Percentiles rank a stretch among this genome's conserved stretches.
Conservation (phyloP, 1,284 basidiomycete genomes). For the Anthracocystis walkeri region DNA sequence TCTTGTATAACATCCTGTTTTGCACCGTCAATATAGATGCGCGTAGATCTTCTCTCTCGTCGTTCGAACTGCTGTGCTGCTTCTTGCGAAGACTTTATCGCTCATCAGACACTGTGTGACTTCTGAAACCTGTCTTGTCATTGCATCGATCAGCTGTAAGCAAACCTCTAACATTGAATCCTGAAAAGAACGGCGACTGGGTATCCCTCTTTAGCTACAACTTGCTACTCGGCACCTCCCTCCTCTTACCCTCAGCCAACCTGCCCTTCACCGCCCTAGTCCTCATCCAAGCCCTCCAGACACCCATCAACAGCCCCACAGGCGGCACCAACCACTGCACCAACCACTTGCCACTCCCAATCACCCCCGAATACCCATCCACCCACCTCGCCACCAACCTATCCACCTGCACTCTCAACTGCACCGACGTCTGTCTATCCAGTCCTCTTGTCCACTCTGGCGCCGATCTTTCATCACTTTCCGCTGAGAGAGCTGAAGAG, state of each 20-base stretch:
- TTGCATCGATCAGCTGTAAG: too few species aligned
- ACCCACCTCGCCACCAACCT: conserved; percentile 75
- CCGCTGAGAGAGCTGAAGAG: conserved; percentile 75
- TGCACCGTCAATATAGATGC: too few species aligned
- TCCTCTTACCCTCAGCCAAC: conserved; percentile 18
- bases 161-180: not conserved
- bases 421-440: conserved; percentile 31
- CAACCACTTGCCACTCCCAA: conserved; percentile 78
- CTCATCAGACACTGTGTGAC: too few species aligned
- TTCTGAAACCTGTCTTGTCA: too few species aligned
- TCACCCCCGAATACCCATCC: conserved; percentile 70
- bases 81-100: too few species aligned
- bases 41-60: too few species aligned
- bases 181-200: not conserved
- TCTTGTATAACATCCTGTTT: not conserved
- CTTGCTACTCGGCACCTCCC: conserved; percentile 28
- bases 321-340: conserved; percentile 85
- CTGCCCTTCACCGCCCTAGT: conserved; percentile 29
- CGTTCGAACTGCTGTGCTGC: too few species aligned
- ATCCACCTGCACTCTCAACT: conserved; percentile 76
- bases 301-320: conserved; percentile 73
- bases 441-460: conserved; percentile 26
- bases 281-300: conserved; percentile 50
- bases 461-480: conserved; percentile 4
- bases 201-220: conserved; percentile 11